Evolutionary conservation across 2,329 filamentous ascomycete species (phyloP), one percentile per base, ranked within the genome.

Genomic region (Lecanosticta acicola): DNA sequence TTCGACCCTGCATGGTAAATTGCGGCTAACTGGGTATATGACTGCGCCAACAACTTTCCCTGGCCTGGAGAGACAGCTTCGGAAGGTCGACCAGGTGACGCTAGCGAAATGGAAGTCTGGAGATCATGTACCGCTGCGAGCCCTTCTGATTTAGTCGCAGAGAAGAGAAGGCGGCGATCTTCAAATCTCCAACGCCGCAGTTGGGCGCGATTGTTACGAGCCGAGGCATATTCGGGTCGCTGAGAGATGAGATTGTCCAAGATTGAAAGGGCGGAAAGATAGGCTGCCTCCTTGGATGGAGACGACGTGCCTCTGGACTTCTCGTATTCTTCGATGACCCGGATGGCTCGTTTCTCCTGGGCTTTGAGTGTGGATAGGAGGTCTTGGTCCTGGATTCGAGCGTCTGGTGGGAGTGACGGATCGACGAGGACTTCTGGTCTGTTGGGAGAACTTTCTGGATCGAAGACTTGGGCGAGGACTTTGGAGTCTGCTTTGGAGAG

Each of bases 191-290:
- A 60, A 24, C 59, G 45, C 17, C 54, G 43, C 4, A 80, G 45
- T 63, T 90, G 86, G 2, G 83, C 85, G 40, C 85, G 76, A 65
- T 91, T 90, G 62, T 88, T 85, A 47, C 80, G 77, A 4, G 81
- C 83, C 52, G 83, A 86, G 17, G 85, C 84, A 64, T 90, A 90
- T 24, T 69, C 66, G 2, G 85, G 83, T 43, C 79, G 63, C 18
- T 76, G 66, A 2, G 69, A 59, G 33, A 88, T 77, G 24, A 88
- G 70, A 2, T 65, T 60, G 21, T 74, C 72, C 3, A 90, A 68
- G 4, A 69, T 65, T 8, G 64, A 26, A 8, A 62, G 50, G 1
- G 61, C 59, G 7, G 32, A 20, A 38, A 45, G 46, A 47, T 58
- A 57, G 41, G 53, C 51, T 21, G 48, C 29, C 37, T 52, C 40